These are phyloP conservation scores for Rhizopus delemar DNA, from an alignment of 371 early-diverging fungal species.

Conservation along the genomic window DNA sequence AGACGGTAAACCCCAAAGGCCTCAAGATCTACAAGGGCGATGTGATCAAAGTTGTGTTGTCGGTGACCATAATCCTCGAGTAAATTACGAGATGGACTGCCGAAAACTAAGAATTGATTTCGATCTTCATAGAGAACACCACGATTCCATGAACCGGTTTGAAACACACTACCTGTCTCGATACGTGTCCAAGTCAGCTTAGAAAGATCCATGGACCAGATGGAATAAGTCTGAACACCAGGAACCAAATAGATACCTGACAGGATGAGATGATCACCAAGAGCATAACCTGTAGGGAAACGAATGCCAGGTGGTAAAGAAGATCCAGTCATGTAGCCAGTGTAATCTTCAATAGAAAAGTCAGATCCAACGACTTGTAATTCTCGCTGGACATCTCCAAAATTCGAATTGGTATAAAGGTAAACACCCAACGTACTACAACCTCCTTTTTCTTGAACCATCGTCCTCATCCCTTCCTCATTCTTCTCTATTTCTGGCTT, in stretches of 20 bases:
- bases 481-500: neutral
- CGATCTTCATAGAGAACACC: constrained; percentile 63
- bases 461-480: neutral
- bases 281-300: constrained; percentile 68
- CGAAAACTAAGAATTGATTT: constrained; percentile 73
- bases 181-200: constrained; percentile 68
- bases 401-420: constrained; percentile 82
- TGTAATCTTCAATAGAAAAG: constrained; percentile 51
- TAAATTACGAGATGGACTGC: constrained; percentile 69
- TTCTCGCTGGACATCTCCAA: constrained; percentile 75
- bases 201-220: constrained; percentile 69
- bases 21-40: constrained; percentile 67
- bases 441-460: neutral
- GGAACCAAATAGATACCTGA: constrained; percentile 74
- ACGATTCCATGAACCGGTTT: constrained; percentile 76
- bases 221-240: constrained; percentile 63
- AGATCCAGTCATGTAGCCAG: constrained; percentile 59
- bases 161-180: constrained; percentile 64
- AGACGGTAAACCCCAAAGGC: constrained; percentile 64
- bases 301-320: constrained; percentile 72
- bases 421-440: constrained; percentile 31
- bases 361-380: constrained; percentile 63
- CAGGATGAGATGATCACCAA: constrained; percentile 70
- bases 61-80: constrained; percentile 79
- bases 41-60: constrained; percentile 67